These are phyloP conservation scores for Nepenthes gracilis DNA, from an alignment of 148 eudicot genomes.

Conservation along the genomic window DNA sequence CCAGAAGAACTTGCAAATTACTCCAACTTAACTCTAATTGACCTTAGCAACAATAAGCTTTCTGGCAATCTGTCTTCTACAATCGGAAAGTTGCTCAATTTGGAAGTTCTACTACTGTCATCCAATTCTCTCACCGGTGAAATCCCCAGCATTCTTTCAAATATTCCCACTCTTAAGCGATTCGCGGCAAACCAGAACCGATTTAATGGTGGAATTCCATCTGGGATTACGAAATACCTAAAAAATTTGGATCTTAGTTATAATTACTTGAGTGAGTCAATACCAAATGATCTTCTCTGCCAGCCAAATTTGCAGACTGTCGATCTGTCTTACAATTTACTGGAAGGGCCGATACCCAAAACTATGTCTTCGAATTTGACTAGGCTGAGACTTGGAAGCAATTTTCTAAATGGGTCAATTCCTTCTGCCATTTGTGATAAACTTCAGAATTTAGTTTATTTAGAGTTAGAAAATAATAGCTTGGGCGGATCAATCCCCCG, in stretches of 20 bases:
- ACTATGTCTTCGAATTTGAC: conserved; percentile 30
- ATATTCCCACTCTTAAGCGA: conserved; percentile 28
- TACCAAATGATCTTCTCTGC: conserved; percentile 46
- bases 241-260: conserved; percentile 58
- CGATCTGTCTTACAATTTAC: conserved; percentile 45
- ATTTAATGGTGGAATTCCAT: conserved; percentile 50
- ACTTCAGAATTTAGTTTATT: conserved; percentile 37
- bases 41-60: conserved; percentile 43
- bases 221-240: conserved; percentile 33
- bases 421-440: conserved; percentile 21
- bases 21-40: conserved; percentile 36
- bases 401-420: conserved; percentile 35
- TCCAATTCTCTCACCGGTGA: conserved; percentile 36
- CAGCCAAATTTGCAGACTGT: conserved; percentile 34
- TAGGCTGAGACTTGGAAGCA: conserved; percentile 60
- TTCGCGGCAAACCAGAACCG: conserved; percentile 64
- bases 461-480: conserved; percentile 48
- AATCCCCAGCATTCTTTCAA: conserved; percentile 35
- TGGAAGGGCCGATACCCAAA: conserved; percentile 45
- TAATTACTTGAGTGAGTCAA: conserved; percentile 38
- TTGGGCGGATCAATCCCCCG: conserved; percentile 52
- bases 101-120: conserved; percentile 44
- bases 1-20: conserved; percentile 34
- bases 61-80: conserved; percentile 33
- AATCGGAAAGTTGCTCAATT: conserved; percentile 30